Percentiles rank a stretch among this genome's conserved stretches.
These are phyloP conservation scores for Tanacetum coccineum DNA, from an alignment of 129 eudicot genomes.

Conservation along the genomic window DNA sequence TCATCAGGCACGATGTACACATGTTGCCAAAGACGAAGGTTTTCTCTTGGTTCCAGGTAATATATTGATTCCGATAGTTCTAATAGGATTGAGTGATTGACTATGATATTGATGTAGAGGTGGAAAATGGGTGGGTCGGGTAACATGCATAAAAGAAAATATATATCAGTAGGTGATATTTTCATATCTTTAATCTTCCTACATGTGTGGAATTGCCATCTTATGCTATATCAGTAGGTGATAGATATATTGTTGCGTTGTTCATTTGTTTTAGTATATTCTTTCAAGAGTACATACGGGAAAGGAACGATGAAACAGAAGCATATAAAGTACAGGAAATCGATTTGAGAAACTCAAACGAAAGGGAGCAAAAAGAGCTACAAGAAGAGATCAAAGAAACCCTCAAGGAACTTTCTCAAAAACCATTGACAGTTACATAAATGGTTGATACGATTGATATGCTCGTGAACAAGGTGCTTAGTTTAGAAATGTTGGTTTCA, in stretches of 20 bases:
- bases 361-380: constrained; percentile 1
- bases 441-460: constrained; percentile 79
- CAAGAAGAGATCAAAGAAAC: constrained; percentile 30
- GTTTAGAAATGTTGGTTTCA: constrained; percentile 60
- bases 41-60: constrained; percentile 69
- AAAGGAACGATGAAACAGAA: constrained; percentile 8
- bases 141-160: too few species aligned
- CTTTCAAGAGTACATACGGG: constrained; percentile 25
- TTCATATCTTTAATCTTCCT: too few species aligned
- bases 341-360: not conserved
- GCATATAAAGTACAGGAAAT: not conserved
- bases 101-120: not conserved
- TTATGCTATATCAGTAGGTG: too few species aligned
- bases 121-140: too few species aligned
- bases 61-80: not conserved
- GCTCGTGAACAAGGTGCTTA: constrained; percentile 72
- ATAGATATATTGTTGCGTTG: too few species aligned
- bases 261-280: too few species aligned
- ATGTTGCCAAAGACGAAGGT: constrained; percentile 69
- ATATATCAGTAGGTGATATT: too few species aligned
- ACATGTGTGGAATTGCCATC: too few species aligned
- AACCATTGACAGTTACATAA: constrained; percentile 56
- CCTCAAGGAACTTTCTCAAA: constrained; percentile 25
- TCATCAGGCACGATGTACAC: constrained; percentile 83
- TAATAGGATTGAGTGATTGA: not conserved